Base-by-base conservation (phyloP, 148 eudicot genomes). In the Spergularia bocconei region DNA sequence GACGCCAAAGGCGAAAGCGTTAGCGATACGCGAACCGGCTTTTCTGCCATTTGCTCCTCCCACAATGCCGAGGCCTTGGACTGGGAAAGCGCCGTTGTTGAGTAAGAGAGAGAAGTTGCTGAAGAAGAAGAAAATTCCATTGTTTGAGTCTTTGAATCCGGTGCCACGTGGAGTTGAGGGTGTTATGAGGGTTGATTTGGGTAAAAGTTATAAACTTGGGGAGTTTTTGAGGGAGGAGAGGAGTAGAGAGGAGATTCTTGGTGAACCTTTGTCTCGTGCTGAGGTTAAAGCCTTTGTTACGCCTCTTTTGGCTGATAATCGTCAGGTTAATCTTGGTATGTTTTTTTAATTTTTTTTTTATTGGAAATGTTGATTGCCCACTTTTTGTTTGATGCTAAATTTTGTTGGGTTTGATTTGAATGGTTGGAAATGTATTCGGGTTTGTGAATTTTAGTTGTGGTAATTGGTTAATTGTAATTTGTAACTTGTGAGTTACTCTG, bases 41-140 rank as follows among this genome's bases (percentile, higher is more conserved):
- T 94, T 94, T 63, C 72, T 94, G 79, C 98, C 98, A 7, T 94
- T 94, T 69, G 98, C 96, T 0, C 93, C 98, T 0, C 97, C 98
- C 4, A 78, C 87, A 7, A 94, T 94, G 98, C 88, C 96, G 0
- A 57, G 98, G 17, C 98, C 98, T 4, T 91, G 98, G 98, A 94
- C 98, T 7, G 98, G 98, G 13, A 94, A 94, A 74, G 91, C 97
- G 5, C 98, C 98, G 0, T 62, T 94, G 87, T 90, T 87, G 80
- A 78, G 69, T 1, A 82, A 79, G 79, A 77, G 48, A 20, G 80
- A 84, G 67, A 82, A 85, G 73, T 52, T 74, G 50, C 10, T 82
- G 80, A 73, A 81, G 48, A 89, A 79, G 77, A 86, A 85, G 62
- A 85, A 84, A 21, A 84, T 94, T 36, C 85, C 80, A 53, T 76